Evolutionary conservation across 2,329 filamentous ascomycete species (phyloP).

Genomic region (Epichloe typhina): DNA sequence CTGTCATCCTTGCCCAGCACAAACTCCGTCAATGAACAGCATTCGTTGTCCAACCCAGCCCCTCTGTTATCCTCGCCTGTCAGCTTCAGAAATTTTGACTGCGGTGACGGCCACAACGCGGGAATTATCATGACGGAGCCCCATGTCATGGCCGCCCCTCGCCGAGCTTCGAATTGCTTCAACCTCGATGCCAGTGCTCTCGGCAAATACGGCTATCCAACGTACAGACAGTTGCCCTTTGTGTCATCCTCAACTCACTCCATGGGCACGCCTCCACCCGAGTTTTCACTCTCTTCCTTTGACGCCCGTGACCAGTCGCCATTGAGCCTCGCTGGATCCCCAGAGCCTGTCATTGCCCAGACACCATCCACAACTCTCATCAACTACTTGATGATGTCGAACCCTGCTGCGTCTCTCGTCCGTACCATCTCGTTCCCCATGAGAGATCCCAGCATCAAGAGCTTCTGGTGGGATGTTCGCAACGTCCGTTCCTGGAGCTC

Average conservation of each 20-base stretch:
- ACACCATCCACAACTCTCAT: slow-evolving; percentile 53
- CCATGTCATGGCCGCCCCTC: slow-evolving; percentile 10
- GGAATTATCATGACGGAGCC: slow-evolving; percentile 6
- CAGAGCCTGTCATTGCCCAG: slow-evolving; percentile 25
- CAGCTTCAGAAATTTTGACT: slow-evolving; percentile 32
- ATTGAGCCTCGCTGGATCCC: slow-evolving; percentile 25
- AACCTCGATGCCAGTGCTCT: slow-evolving; percentile 53
- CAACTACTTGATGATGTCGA: slow-evolving; percentile 63
- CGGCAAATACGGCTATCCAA: slow-evolving; percentile 67
- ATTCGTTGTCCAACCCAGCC: slow-evolving; percentile 15
- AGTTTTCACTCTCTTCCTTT: slow-evolving; percentile 34
- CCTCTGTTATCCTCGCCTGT: slow-evolving; percentile 57
- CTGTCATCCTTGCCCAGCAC: slow-evolving; percentile 23
- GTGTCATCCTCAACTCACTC: slow-evolving; percentile 8
- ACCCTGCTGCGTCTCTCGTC: slow-evolving; percentile 72
- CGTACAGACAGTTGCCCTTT: slow-evolving; percentile 62
- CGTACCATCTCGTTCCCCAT: slow-evolving; percentile 60
- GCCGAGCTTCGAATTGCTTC: slow-evolving; percentile 50
- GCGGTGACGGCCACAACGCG: neutral
- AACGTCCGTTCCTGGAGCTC: slow-evolving; percentile 72
- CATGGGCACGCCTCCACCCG: slow-evolving; percentile 10
- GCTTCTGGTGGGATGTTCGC: slow-evolving; percentile 95
- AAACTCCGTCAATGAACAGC: slow-evolving; percentile 9
- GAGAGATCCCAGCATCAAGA: slow-evolving; percentile 55
- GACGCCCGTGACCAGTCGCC: slow-evolving; percentile 33